Conservation (phyloP, 73 alveolate genomes). For the Durusdinium trenchii region DNA sequence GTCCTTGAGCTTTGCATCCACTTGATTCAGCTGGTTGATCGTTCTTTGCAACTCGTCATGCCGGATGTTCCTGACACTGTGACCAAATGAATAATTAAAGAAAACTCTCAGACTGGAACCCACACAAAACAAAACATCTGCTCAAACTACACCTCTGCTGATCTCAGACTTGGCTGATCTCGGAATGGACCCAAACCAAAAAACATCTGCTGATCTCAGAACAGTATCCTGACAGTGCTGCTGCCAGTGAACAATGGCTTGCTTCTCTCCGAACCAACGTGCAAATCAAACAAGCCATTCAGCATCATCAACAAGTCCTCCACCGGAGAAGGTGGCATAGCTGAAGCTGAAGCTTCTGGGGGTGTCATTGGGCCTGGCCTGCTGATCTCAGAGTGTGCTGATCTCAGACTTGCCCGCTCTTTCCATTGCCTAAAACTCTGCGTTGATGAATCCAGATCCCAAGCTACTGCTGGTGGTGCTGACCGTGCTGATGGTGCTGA, state of each 20-base stretch:
- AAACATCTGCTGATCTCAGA: not conserved
- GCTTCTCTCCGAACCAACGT: too few relatives aligned
- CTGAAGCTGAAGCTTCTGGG: not conserved
- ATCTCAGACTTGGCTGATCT: too few relatives aligned
- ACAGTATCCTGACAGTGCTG: constrained; percentile 22
- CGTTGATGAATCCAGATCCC: not conserved
- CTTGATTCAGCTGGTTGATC: not conserved
- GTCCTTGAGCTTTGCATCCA: not conserved
- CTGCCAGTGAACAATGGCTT: too few relatives aligned
- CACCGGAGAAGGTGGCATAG: not conserved
- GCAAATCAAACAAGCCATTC: too few relatives aligned
- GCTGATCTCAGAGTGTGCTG: not conserved
- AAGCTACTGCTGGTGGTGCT: not conserved
- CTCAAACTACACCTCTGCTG: not conserved
- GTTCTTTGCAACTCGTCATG: not conserved
- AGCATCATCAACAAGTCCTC: too few relatives aligned
- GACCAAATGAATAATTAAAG: not conserved
- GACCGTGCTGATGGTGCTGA: not conserved
- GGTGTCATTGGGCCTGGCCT: not conserved
- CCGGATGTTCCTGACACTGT: not conserved
- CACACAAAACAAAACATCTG: not conserved
- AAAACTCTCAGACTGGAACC: not conserved
- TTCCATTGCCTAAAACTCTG: not conserved
- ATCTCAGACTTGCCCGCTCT: too few relatives aligned
- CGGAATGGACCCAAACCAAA: too few relatives aligned